A percentile compares a stretch with the other conserved stretches of the same genome.
phyloP scores from a whole-genome alignment of 225 moss, liverwort and hornwort genomes.

The Antitrichia curtipendula region DNA sequence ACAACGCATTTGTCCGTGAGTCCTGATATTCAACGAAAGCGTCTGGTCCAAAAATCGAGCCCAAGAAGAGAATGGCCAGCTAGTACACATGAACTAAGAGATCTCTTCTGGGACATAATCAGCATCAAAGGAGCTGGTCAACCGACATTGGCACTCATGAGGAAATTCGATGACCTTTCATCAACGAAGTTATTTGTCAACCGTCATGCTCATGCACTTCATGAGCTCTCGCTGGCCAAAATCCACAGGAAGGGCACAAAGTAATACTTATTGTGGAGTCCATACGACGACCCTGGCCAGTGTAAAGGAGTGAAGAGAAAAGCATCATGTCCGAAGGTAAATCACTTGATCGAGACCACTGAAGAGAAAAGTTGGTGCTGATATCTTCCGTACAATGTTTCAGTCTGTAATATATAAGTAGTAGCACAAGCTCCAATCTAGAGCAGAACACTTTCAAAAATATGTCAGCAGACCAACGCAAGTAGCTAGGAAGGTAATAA shows the following conservation, averaged over 20 bases:
- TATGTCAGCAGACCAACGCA: not conserved
- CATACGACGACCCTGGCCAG: not conserved
- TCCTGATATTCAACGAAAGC: not conserved
- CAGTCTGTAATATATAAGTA: not conserved
- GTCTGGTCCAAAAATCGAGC: not conserved
- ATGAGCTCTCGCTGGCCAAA: not conserved
- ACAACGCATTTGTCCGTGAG: slow-evolving; percentile 30
- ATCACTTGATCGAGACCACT: not conserved
- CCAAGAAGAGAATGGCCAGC: not conserved
- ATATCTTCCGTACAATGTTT: not conserved
- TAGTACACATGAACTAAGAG: not conserved
- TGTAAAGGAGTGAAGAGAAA: not conserved
- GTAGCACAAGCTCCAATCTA: not conserved
- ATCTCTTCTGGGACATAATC: not conserved
- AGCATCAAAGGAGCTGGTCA: not conserved
- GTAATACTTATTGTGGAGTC: not conserved
- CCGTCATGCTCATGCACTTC: not conserved
- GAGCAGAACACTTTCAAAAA: not conserved
- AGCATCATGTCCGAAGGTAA: not conserved
- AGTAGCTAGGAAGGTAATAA: not conserved
- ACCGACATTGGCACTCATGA: not conserved
- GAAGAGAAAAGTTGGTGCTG: not conserved
- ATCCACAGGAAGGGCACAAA: not conserved
- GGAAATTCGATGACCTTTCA: not conserved
- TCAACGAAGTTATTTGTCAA: not conserved